Base-by-base conservation (phyloP, 2,329 filamentous ascomycete genomes). In the Phoma sp. region DNA sequence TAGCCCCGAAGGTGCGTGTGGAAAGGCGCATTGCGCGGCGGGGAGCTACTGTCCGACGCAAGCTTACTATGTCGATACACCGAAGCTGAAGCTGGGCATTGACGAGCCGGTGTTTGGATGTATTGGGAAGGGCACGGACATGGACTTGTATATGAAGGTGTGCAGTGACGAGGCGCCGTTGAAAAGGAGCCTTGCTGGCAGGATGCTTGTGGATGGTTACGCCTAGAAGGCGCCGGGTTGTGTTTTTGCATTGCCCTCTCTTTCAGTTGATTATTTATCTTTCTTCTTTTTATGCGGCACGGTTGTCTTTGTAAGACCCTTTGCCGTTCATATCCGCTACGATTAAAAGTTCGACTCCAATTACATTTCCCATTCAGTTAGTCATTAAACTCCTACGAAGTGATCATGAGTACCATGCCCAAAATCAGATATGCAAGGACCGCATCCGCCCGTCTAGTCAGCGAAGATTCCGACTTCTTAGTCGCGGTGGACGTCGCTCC, bases 101-200 rank as follows among this genome's bases (percentile, higher is more conserved):
- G 41, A 49, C 6, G 67, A 70, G 14, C 67, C 66, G 2, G 65
- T 68, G 5, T 67, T 65, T 42, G 55, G 52, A 6, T 70, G 66
- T 43, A 59, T 54, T 18, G 39, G 41, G 4, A 52, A 58, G 4
- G 61, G 62, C 2, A 54, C 57, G 1, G 48, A 48, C 23, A 60
- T 67, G 51, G 61, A 68, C 13, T 24, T 69, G 23, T 51, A 61
- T 43, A 64, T 68, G 60, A 62, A 57, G 35, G 36, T 65, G 8
- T 70, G 67, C 59, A 52, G 57, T 13, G 59, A 61, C 30, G 49
- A 57, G 22, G 43, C 43, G 7, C 47, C 60, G n/a, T 18, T 64
- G 27, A 68, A 65, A 60, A 61, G 65, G 23, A 68, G 65, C 35
- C 47, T 70, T 47, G 64, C 64, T 55, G 67, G 67, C 13, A 46